Percentiles rank a stretch among this genome's conserved stretches.
These are phyloP conservation scores for Suhomyces wounanorum DNA, from an alignment of 1,139 yeast genomes.

Conservation along the genomic window DNA sequence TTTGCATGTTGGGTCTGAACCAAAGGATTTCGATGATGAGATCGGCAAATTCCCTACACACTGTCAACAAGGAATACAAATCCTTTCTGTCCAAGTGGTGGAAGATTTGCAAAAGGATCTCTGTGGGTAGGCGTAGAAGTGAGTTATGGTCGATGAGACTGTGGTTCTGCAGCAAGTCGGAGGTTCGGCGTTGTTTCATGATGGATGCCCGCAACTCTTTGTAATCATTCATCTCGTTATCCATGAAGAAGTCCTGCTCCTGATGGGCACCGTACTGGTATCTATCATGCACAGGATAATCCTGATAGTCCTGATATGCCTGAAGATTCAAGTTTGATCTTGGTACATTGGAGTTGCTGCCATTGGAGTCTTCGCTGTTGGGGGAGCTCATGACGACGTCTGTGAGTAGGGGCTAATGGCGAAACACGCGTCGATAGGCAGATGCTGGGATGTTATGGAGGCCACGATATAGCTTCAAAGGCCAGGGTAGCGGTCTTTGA, in stretches of 20 bases:
- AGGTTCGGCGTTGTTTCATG: constrained; percentile 31
- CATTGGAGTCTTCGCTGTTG: constrained; percentile 27
- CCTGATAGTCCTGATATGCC: constrained; percentile 1
- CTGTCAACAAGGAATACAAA: constrained; percentile 66
- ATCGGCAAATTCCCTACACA: constrained; percentile 81
- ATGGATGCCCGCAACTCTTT: constrained; percentile 40
- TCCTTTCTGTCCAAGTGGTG: constrained; percentile 69
- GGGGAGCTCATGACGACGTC: constrained; percentile 32
- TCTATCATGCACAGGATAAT: not conserved
- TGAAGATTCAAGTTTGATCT: constrained; percentile 2
- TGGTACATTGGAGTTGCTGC: constrained; percentile 9
- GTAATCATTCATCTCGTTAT: constrained; percentile 40
- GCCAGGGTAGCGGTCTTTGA: not conserved
- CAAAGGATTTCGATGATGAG: constrained; percentile 80
- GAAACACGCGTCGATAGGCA: constrained; percentile 1
- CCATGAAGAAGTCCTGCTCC: constrained; percentile 31
- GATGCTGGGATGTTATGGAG: not conserved
- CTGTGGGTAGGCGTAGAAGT: constrained; percentile 74
- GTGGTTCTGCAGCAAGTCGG: constrained; percentile 15
- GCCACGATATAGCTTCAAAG: not conserved
- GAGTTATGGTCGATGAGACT: constrained; percentile 31
- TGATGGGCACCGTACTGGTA: constrained; percentile 6
- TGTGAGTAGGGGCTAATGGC: not conserved
- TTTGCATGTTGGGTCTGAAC: constrained; percentile 83
- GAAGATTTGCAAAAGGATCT: constrained; percentile 70